Conservation (phyloP, 345 rosid genomes). For the Citrus medica region DNA sequence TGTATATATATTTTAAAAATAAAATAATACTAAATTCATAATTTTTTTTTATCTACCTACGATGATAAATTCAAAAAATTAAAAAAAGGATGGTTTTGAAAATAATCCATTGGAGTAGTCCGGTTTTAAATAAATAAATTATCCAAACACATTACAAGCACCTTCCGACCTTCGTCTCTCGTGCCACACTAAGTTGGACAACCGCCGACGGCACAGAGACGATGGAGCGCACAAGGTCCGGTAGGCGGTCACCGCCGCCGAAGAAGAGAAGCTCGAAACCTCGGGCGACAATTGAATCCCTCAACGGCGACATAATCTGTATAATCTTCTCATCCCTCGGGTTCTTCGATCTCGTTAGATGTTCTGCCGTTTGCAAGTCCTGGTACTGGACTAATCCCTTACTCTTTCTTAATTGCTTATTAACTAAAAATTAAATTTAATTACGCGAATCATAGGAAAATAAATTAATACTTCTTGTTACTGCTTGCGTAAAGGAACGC, state of each 20-base stretch:
- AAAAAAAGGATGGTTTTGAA: too few relatives aligned
- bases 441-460: not conserved
- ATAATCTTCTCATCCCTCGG: slow-evolving; percentile 69
- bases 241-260: slow-evolving; percentile 31
- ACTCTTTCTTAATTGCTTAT: not conserved
- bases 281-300: slow-evolving; percentile 32
- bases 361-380: slow-evolving; percentile 71
- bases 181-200: not conserved
- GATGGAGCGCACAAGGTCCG: slow-evolving; percentile 24
- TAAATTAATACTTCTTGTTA: not conserved
- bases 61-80: too few relatives aligned
- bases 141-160: too few relatives aligned
- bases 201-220: not conserved
- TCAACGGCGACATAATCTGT: slow-evolving; percentile 60
- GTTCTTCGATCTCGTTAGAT: slow-evolving; percentile 73
- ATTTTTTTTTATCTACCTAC: too few relatives aligned
- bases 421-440: not conserved
- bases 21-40: too few relatives aligned
- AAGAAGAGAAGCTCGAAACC: slow-evolving; percentile 40
- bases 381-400: slow-evolving; percentile 38
- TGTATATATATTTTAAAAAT: too few relatives aligned
- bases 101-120: too few relatives aligned
- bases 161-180: not conserved
- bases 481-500: slow-evolving; percentile 44
- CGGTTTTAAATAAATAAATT: too few relatives aligned